Conservation (phyloP, 2,329 filamentous ascomycete genomes). For the Penicillium hesseltinei region DNA sequence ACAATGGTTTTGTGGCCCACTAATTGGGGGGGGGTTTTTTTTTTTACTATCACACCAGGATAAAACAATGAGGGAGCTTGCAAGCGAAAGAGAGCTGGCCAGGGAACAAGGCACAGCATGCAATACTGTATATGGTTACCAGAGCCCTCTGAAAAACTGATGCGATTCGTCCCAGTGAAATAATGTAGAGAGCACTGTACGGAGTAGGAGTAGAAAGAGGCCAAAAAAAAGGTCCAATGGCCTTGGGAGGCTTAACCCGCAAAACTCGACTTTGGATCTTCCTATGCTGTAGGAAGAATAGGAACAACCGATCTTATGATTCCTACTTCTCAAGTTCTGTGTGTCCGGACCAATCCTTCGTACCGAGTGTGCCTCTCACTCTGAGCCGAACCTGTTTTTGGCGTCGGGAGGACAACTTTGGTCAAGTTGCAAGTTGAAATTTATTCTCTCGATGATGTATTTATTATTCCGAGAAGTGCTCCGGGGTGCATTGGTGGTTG, state of each 20-base stretch:
- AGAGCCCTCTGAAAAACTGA: neutral
- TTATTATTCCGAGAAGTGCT: neutral
- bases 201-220: no score
- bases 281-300: neutral
- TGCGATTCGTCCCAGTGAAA: neutral
- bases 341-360: neutral
- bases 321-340: neutral
- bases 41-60: neutral
- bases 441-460: neutral
- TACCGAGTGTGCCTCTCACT: neutral
- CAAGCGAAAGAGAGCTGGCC: neutral
- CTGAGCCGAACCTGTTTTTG: neutral
- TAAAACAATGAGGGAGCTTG: neutral
- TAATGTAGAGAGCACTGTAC: neutral
- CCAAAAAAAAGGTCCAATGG: neutral
- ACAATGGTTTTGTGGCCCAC: neutral
- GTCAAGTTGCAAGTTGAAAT: neutral
- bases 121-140: neutral
- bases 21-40: neutral
- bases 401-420: neutral
- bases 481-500: neutral
- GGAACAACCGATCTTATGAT: neutral
- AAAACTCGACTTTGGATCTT: neutral
- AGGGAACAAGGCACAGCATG: neutral
- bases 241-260: neutral